These are phyloP conservation scores for Cicer yamashitae DNA, from an alignment of 306 rosid species.

Conservation along the genomic window DNA sequence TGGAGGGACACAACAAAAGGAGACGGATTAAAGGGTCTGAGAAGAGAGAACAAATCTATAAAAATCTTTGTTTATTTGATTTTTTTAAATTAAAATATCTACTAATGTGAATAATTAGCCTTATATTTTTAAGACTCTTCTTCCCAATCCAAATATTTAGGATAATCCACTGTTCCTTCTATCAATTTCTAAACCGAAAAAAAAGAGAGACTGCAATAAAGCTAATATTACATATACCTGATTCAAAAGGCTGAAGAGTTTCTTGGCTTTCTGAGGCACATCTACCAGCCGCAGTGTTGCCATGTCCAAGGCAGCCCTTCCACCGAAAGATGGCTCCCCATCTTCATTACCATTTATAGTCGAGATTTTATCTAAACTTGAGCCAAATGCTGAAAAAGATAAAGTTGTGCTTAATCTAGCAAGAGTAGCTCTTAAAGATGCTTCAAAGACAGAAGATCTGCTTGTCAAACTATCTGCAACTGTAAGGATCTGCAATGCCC, in stretches of 20 bases:
- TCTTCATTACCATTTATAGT: slow-evolving; percentile 53
- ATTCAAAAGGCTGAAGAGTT: slow-evolving; percentile 87
- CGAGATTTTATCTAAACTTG: slow-evolving; percentile 77
- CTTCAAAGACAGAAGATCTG: slow-evolving; percentile 99
- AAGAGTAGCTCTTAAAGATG: slow-evolving; percentile 91
- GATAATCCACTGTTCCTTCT: slow-evolving; percentile 37
- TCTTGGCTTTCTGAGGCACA: slow-evolving; percentile 86
- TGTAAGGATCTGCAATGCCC: slow-evolving; percentile 95
- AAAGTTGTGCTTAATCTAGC: slow-evolving; percentile 91
- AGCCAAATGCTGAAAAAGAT: slow-evolving; percentile 85
- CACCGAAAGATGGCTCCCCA: slow-evolving; percentile 67
- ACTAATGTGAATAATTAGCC: slow-evolving; percentile 23
- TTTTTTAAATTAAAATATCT: slow-evolving; percentile 26
- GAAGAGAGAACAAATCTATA: slow-evolving; percentile 1
- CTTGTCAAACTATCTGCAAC: slow-evolving; percentile 95
- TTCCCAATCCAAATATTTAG: slow-evolving; percentile 1
- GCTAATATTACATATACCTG: slow-evolving; percentile 62
- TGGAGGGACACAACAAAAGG: slow-evolving; percentile 17
- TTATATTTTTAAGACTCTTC: slow-evolving; percentile 16
- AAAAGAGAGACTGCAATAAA: slow-evolving; percentile 1
- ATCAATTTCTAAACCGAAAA: slow-evolving; percentile 22
- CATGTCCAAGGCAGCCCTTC: slow-evolving; percentile 96
- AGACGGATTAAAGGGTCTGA: not conserved
- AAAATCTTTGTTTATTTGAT: not conserved
- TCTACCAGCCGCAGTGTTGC: slow-evolving; percentile 85